A percentile compares a stretch with the other conserved stretches of the same genome.
phyloP scores from a whole-genome alignment of 768 basidiomycete species.

The Rhizopogon sp. region DNA sequence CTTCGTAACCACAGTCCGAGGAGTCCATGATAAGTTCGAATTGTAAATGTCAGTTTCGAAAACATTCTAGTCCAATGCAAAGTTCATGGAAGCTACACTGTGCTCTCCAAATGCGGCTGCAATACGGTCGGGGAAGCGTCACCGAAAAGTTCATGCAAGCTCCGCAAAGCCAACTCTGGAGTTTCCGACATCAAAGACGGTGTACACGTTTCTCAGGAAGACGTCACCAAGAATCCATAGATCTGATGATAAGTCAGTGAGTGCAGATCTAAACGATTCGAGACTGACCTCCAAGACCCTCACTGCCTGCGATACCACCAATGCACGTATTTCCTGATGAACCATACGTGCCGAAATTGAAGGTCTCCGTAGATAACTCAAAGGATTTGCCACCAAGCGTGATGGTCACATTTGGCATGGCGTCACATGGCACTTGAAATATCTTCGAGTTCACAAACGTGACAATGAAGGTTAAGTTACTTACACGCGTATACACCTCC shows the following conservation, averaged over 20 bases:
- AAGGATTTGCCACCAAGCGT: conserved; percentile 29
- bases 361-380: conserved; percentile 22
- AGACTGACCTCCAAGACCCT: conserved; percentile 17
- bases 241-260: conserved; percentile 4
- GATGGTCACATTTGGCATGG: conserved; percentile 26
- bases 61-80: neutral
- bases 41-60: neutral
- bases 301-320: conserved; percentile 11
- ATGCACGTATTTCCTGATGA: conserved; percentile 10
- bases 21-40: neutral
- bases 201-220: conserved; percentile 44
- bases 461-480: neutral
- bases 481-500: conserved; percentile 33
- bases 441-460: neutral
- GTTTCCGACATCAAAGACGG: conserved; percentile 38
- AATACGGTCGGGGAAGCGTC: neutral
- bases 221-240: conserved; percentile 33
- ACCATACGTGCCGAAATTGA: conserved; percentile 32
- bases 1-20: neutral
- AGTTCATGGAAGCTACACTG: neutral
- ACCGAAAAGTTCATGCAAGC: conserved; percentile 13
- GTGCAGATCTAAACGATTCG: neutral
- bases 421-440: conserved; percentile 19
- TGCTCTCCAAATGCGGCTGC: neutral
- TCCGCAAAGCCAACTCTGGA: conserved; percentile 37